Base-by-base conservation (phyloP, 495 filamentous ascomycete genomes). In the Chaetomium fimeti region DNA sequence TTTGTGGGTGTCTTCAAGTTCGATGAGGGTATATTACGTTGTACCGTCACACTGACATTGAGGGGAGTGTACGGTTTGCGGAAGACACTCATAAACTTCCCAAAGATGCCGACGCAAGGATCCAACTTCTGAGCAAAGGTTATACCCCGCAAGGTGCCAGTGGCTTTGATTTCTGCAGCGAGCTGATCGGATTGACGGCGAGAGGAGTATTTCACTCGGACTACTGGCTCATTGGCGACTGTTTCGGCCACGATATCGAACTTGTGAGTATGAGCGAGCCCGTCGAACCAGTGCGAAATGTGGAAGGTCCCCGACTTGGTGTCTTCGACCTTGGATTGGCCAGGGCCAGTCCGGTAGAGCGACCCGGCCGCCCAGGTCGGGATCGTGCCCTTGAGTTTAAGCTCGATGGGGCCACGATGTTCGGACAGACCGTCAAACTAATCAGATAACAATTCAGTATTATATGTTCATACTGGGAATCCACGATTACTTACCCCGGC, bases 211-310 rank as follows among this genome's bases (percentile, higher is more conserved):
- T 81, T 74, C 4, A 92, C 85, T 29, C 75, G 75, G 2, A 75
- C 55, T 15, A 60, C 54, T 16, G 65, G 68, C 5, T 77, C 58
- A 64, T 64, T 18, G 75, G 66, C 60, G 36, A 69, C 66, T 8
- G 16, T 49, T 45, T 55, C 57, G 5, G 63, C 11, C 25, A 81
- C 66, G 38, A 93, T 86, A 60, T 89, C 80, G 75, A 94, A 93
- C 18, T 85, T 84, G 67, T 92, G 89, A 2, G 84, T 85, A 64
- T 91, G 87, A n/a, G 81, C 81, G 51, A 92, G 85, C n/a, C 88
- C 86, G 73, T 92, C 88, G 64, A 92, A 91, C 91, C 90, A 94
- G 69, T 94, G 91, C 0, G 75, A 82, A 8, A 84, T 74, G 29
- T 76, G 73, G 65, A 84, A 84, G 0, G 81, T 84, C 1, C 80